Conservation (phyloP, 805 yeast species). For the Debaryomyces maramus region DNA sequence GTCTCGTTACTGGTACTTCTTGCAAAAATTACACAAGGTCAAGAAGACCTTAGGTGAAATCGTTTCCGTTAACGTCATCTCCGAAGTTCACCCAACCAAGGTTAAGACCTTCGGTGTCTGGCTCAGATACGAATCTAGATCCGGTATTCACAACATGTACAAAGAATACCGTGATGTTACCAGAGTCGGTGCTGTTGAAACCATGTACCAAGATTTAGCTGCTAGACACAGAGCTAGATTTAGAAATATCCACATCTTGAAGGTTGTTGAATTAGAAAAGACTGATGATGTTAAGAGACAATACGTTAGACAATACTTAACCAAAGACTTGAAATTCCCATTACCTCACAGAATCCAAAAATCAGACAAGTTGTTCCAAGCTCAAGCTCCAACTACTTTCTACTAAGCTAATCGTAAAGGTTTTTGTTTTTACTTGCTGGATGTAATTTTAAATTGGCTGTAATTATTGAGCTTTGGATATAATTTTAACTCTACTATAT, state of each 20-base stretch:
- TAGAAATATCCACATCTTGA: conserved; percentile 98
- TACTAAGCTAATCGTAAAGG: conserved; percentile 55
- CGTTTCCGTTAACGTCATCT: conserved; percentile 86
- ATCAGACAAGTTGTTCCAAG: conserved; percentile 82
- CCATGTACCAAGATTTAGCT: conserved; percentile 99
- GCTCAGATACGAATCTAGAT: conserved; percentile 99
- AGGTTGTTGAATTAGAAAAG: conserved; percentile 98
- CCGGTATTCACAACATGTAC: conserved; percentile 99
- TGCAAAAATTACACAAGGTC: conserved; percentile 98
- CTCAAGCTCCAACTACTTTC: conserved; percentile 96
- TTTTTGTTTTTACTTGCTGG: conserved; percentile 8
- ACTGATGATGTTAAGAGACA: conserved; percentile 98
- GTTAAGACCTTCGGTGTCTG: conserved; percentile 99
- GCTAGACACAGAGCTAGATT: conserved; percentile 99
- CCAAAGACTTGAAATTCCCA: conserved; percentile 98
- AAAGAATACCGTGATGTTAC: conserved; percentile 99
- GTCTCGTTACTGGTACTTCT: conserved; percentile 99
- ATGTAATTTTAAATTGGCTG: conserved; percentile 12
- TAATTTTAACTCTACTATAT: conserved; percentile 6
- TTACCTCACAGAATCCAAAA: conserved; percentile 98
- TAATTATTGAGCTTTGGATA: conserved; percentile 9
- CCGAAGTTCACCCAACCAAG: conserved; percentile 97
- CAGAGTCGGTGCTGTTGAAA: conserved; percentile 98
- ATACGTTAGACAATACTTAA: conserved; percentile 95
- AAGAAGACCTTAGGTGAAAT: conserved; percentile 99